Conservation (phyloP, 2,329 filamentous ascomycete species). For the Epichloe sylvatica region DNA sequence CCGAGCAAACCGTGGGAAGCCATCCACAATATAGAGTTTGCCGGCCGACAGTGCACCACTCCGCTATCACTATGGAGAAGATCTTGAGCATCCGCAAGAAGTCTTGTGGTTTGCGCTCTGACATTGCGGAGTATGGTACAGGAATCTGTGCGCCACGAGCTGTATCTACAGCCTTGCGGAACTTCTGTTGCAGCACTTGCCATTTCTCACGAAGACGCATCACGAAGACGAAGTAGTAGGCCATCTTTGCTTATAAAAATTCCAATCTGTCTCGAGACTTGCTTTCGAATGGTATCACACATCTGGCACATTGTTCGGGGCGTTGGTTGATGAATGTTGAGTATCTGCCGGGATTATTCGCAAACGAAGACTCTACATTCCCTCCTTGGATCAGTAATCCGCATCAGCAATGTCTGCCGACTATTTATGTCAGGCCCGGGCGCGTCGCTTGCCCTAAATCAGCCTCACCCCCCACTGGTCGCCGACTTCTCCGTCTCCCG, state of each 20-base stretch:
- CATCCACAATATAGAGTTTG: background rate
- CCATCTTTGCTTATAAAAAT: no score
- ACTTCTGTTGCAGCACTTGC: no score
- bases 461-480: background rate
- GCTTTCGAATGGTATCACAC: no score
- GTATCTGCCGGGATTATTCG: background rate
- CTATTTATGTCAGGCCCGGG: no score
- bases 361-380: no score
- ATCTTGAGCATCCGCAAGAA: background rate
- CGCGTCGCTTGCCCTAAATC: no score
- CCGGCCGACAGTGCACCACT: background rate
- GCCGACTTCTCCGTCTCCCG: no score
- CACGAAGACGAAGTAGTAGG: no score
- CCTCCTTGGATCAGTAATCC: no score
- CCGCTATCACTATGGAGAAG: background rate
- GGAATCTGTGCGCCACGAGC: background rate
- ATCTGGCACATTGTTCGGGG: background rate
- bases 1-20: background rate
- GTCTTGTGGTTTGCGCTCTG: background rate
- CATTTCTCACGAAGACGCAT: no score
- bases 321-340: background rate
- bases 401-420: no score
- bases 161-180: background rate
- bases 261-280: no score
- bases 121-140: background rate